phyloP scores from a whole-genome alignment of 305 asterid species.

The Fraxinus dipetala region DNA sequence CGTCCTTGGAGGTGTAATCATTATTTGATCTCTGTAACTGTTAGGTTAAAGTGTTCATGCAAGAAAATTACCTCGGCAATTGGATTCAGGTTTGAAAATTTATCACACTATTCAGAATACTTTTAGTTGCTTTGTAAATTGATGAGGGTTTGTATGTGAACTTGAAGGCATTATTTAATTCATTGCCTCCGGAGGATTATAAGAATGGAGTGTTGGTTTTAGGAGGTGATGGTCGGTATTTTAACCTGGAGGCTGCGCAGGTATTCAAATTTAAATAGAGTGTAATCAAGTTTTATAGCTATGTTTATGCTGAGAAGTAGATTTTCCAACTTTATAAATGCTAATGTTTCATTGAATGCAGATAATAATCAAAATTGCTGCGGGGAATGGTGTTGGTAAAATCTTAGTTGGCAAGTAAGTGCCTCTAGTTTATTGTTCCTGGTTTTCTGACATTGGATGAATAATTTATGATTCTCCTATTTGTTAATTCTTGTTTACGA shows the following conservation, averaged over 20 bases:
- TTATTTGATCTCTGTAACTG: constrained; percentile 25
- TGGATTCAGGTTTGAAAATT: constrained; percentile 86
- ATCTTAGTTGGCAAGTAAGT: constrained; percentile 94
- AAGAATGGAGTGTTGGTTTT: constrained; percentile 73
- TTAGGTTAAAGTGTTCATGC: constrained; percentile 84
- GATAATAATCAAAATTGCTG: constrained; percentile 90
- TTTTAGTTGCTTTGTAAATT: constrained; percentile 17
- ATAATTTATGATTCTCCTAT: background rate
- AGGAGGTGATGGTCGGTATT: constrained; percentile 98
- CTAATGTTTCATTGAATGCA: constrained; percentile 38
- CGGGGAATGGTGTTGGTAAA: constrained; percentile 90
- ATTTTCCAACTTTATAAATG: background rate
- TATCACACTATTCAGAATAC: constrained; percentile 13
- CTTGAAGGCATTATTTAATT: constrained; percentile 76
- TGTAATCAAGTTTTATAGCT: background rate
- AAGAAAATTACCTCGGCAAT: constrained; percentile 85
- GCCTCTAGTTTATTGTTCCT: constrained; percentile 5
- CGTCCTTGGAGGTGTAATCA: constrained; percentile 12
- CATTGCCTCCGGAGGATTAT: constrained; percentile 86
- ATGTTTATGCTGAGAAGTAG: background rate
- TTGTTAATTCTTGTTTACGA: background rate
- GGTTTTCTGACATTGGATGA: constrained; percentile 15
- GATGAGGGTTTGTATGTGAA: constrained; percentile 29
- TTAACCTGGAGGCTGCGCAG: constrained; percentile 94
- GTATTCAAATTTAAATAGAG: constrained; percentile 30